These are phyloP conservation scores for Biscutella auriculata DNA, from an alignment of 441 rosid species.

Conservation along the genomic window DNA sequence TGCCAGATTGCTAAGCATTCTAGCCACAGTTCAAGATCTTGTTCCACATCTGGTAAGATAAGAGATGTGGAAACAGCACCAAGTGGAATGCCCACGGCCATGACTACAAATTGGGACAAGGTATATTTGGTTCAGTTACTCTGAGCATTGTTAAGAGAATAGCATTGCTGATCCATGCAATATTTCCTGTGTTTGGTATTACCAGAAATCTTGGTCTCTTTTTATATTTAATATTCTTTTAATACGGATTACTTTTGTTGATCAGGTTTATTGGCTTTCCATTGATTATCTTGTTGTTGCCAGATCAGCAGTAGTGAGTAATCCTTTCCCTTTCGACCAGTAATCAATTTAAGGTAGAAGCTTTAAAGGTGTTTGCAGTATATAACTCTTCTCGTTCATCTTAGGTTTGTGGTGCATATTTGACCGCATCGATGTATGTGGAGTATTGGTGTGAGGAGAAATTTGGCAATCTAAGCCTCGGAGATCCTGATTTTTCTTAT, in stretches of 20 bases:
- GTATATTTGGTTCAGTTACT: conserved; percentile 23
- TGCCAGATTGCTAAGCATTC: conserved; percentile 51
- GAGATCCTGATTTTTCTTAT: conserved; percentile 83
- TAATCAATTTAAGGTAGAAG: neutral
- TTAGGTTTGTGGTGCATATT: conserved; percentile 77
- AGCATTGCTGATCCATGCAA: conserved; percentile 1
- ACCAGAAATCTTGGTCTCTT: conserved; percentile 3
- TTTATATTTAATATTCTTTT: neutral
- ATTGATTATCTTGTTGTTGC: conserved; percentile 82
- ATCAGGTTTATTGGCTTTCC: conserved; percentile 88
- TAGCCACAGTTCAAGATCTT: conserved; percentile 53
- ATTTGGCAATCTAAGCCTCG: conserved; percentile 60
- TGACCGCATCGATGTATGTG: conserved; percentile 81
- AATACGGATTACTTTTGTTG: conserved; percentile 13
- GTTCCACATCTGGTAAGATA: conserved; percentile 30
- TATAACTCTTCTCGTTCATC: conserved; percentile 11
- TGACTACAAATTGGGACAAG: conserved; percentile 69
- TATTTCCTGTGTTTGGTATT: conserved; percentile 1
- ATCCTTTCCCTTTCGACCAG: neutral
- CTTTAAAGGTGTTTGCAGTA: conserved; percentile 1
- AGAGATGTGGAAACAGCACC: conserved; percentile 33
- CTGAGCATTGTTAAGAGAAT: neutral
- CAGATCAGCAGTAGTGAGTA: conserved; percentile 78
- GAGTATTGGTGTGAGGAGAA: conserved; percentile 97
- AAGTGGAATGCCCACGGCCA: conserved; percentile 24